Evolutionary conservation across 2,329 filamentous ascomycete species (phyloP).

Genomic region (Dactylellina sp.): DNA sequence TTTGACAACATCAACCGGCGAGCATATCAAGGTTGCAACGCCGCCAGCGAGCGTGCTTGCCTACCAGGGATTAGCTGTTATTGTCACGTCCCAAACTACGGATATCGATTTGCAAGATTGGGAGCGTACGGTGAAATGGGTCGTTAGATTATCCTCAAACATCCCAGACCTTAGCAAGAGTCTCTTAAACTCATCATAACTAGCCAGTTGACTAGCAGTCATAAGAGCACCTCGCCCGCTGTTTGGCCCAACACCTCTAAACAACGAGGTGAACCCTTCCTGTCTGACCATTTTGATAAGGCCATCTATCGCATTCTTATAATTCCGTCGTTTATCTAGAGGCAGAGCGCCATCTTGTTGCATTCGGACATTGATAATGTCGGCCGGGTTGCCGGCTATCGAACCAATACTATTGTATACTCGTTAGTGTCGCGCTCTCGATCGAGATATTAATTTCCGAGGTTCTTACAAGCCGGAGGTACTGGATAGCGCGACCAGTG

Average conservation of each 20-base stretch:
- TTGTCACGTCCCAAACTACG: background rate
- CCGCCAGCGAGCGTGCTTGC: conserved; percentile 68
- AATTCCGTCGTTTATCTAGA: conserved; percentile 78
- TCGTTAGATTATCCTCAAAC: conserved; percentile 76
- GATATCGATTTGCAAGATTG: conserved; percentile 64
- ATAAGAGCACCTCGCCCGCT: conserved; percentile 83
- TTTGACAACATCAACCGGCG: conserved; percentile 87
- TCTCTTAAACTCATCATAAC: conserved; percentile 84
- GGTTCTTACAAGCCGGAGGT: conserved; percentile 75
- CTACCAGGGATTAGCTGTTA: conserved; percentile 4
- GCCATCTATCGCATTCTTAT: conserved; percentile 88
- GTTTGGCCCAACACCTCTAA: conserved; percentile 88
- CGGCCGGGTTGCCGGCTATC: conserved; percentile 90
- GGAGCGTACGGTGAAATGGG: conserved; percentile 84
- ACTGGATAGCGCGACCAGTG: conserved; percentile 84
- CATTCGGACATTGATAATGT: conserved; percentile 98
- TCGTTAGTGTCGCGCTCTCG: background rate
- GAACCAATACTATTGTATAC: conserved; percentile 73
- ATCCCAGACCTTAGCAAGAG: conserved; percentile 75
- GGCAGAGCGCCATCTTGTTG: conserved; percentile 76
- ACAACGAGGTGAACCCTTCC: conserved; percentile 81
- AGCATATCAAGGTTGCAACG: conserved; percentile 85
- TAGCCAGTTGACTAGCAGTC: conserved; percentile 85
- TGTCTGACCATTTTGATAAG: conserved; percentile 74
- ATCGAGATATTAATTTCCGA: background rate